phyloP scores from a whole-genome alignment of 352 stramenopile species.

The Thalassiosira exigua region DNA sequence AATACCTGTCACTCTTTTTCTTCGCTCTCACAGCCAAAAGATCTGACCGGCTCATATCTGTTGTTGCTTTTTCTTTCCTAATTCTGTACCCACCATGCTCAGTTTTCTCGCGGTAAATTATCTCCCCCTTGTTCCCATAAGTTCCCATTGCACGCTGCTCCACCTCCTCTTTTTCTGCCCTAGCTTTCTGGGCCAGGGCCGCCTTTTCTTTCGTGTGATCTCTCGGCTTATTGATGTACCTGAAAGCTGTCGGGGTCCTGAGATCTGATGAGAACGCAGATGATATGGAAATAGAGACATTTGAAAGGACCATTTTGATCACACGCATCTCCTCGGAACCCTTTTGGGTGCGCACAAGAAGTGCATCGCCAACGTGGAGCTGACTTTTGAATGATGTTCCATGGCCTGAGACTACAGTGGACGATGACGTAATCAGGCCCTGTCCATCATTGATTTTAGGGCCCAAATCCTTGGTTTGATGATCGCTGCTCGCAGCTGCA shows the following conservation, averaged over 20 bases:
- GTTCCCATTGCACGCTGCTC: conserved; percentile 68
- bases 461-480: background rate
- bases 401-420: conserved; percentile 76
- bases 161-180: conserved; percentile 52
- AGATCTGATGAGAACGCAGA: conserved; percentile 67
- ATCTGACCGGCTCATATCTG: conserved; percentile 63
- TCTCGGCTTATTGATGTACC: conserved; percentile 73
- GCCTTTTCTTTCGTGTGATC: conserved; percentile 52
- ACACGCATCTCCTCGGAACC: conserved; percentile 71
- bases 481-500: background rate
- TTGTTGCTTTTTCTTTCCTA: conserved; percentile 46
- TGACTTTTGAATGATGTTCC: conserved; percentile 69
- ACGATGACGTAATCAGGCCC: conserved; percentile 76
- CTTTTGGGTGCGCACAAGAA: conserved; percentile 53
- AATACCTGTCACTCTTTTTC: conserved; percentile 83
- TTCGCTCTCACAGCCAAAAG: conserved; percentile 70
- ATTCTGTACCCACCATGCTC: conserved; percentile 79
- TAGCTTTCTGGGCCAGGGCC: conserved; percentile 41
- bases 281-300: conserved; percentile 69
- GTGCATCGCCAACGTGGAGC: conserved; percentile 70
- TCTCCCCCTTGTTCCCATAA: conserved; percentile 63
- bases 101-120: conserved; percentile 81
- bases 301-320: conserved; percentile 77
- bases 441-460: conserved; percentile 61
- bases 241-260: conserved; percentile 61